These are phyloP conservation scores for Penicillium sp. DNA, from an alignment of 2,329 filamentous ascomycete genomes.

Conservation along the genomic window DNA sequence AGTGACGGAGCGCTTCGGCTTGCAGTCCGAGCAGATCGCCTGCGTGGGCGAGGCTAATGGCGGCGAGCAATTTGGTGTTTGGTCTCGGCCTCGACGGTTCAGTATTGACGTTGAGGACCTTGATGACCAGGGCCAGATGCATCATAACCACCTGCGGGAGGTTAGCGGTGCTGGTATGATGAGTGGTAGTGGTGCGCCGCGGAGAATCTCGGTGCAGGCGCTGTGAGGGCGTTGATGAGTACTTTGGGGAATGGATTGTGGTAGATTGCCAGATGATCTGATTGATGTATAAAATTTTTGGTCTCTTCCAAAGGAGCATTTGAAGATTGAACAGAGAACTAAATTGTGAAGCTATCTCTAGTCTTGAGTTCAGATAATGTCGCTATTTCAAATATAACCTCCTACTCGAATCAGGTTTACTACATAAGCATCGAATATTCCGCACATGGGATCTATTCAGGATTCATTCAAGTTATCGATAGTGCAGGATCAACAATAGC, in stretches of 20 bases:
- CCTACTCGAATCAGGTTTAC: too few species aligned
- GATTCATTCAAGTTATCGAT: too few species aligned
- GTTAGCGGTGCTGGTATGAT: slow-evolving; percentile 30
- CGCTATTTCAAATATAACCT: background rate
- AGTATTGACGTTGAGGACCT: slow-evolving; percentile 34
- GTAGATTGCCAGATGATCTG: too few species aligned
- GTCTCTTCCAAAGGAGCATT: too few species aligned
- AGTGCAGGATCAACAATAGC: too few species aligned
- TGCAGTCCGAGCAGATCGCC: slow-evolving; percentile 25
- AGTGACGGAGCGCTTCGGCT: slow-evolving; percentile 29
- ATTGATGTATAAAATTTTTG: too few species aligned
- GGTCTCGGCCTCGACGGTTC: slow-evolving; percentile 34
- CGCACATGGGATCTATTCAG: too few species aligned
- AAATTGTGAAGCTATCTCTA: slow-evolving; percentile 11
- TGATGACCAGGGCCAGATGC: slow-evolving; percentile 24
- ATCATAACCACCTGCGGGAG: slow-evolving; percentile 33
- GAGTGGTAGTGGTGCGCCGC: slow-evolving; percentile 24
- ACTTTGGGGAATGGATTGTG: background rate
- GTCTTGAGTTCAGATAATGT: slow-evolving; percentile 7
- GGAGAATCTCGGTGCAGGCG: slow-evolving; percentile 27
- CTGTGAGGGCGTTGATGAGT: slow-evolving; percentile 9
- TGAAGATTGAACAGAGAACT: too few species aligned
- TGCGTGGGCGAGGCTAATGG: slow-evolving; percentile 22
- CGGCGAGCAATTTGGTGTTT: slow-evolving; percentile 27
- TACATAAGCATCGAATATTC: too few species aligned